phyloP scores from a whole-genome alignment of 2,329 filamentous ascomycete species.

The Neoscytalidium dimidiatum region DNA sequence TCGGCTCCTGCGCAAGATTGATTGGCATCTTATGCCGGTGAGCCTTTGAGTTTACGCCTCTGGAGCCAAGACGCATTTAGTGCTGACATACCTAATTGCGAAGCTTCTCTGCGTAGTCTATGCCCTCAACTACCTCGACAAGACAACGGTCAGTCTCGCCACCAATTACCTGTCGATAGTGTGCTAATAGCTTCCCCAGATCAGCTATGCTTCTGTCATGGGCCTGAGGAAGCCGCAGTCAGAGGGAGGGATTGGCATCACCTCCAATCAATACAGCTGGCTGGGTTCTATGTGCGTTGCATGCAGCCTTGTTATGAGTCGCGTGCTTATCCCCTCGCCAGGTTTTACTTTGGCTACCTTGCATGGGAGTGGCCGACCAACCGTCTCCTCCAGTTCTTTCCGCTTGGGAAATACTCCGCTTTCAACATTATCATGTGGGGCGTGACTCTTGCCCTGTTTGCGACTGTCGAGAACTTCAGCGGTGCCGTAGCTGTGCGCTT shows the following conservation, averaged over 20 bases:
- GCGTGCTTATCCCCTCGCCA: not conserved
- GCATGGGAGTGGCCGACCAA: constrained; percentile 69
- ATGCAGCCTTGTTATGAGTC: no score
- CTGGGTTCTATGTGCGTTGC: constrained; percentile 41
- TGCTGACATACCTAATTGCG: not conserved
- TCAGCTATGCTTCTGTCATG: constrained; percentile 56
- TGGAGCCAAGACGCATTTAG: not conserved
- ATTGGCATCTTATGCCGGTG: constrained; percentile 62
- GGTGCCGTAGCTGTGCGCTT: constrained; percentile 67
- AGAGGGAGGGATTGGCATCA: constrained; percentile 45
- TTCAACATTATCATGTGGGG: constrained; percentile 68
- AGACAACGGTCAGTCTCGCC: constrained; percentile 39
- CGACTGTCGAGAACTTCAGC: constrained; percentile 60
- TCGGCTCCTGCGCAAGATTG: constrained; percentile 61
- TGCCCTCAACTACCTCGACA: constrained; percentile 63
- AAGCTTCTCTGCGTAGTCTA: constrained; percentile 44
- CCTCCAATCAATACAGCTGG: constrained; percentile 56
- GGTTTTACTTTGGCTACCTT: constrained; percentile 56
- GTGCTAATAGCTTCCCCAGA: constrained; percentile 28
- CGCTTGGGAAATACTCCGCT: constrained; percentile 67
- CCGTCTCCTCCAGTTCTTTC: constrained; percentile 63
- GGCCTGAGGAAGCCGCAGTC: constrained; percentile 43
- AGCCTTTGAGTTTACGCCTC: constrained; percentile 6
- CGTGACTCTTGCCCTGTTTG: constrained; percentile 61
- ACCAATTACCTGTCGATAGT: not conserved